These are phyloP conservation scores for Rhizophora apiculata DNA, from an alignment of 345 rosid species.

Conservation along the genomic window DNA sequence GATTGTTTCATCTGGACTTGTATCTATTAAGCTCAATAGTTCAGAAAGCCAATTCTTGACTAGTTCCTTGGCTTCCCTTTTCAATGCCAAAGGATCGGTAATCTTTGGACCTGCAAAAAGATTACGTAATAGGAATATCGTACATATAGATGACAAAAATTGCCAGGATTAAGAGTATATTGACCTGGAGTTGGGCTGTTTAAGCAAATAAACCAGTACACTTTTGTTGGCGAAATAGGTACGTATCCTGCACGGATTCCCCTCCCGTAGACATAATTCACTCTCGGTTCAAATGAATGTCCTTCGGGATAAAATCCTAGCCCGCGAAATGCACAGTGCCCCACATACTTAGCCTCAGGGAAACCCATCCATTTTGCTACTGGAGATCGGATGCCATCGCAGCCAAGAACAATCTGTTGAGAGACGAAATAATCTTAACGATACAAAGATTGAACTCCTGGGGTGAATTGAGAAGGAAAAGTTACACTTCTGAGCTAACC, in stretches of 20 bases:
- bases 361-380: slow-evolving; percentile 91
- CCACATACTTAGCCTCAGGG: slow-evolving; percentile 72
- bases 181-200: slow-evolving; percentile 79
- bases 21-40: slow-evolving; percentile 54
- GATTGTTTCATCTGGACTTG: slow-evolving; percentile 66
- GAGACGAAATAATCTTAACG: background rate
- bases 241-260: slow-evolving; percentile 85
- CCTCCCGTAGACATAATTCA: slow-evolving; percentile 71
- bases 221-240: slow-evolving; percentile 75
- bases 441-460: background rate
- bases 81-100: slow-evolving; percentile 58
- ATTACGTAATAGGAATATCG: background rate
- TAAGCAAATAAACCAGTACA: slow-evolving; percentile 91
- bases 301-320: slow-evolving; percentile 64
- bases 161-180: background rate
- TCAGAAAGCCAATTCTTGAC: slow-evolving; percentile 62
- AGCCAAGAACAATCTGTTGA: slow-evolving; percentile 79
- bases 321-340: slow-evolving; percentile 77
- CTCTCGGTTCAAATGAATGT: slow-evolving; percentile 62
- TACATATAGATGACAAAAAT: background rate
- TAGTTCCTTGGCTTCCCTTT: slow-evolving; percentile 61
- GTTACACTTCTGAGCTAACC: slow-evolving; percentile 24
- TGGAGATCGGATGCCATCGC: slow-evolving; percentile 77
- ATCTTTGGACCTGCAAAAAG: slow-evolving; percentile 60
- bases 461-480: background rate